Evolutionary conservation across 176 grass and related monocot genomes (phyloP).

Genomic region (Alopecurus myosuroides): DNA sequence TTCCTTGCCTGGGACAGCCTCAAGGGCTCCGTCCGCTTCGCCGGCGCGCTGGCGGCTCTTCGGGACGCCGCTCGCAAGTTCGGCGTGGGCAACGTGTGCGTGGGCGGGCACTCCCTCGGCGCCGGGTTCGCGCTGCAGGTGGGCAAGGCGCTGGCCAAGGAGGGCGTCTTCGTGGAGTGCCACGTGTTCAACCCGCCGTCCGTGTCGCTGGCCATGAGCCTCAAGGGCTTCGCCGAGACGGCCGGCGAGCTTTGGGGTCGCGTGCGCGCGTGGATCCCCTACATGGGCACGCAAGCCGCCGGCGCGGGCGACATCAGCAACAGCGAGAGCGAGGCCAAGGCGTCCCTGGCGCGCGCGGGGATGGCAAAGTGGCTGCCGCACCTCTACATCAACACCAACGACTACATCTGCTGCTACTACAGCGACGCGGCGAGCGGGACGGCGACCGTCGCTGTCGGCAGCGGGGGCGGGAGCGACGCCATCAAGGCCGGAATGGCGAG

Average conservation of each 20-base stretch:
- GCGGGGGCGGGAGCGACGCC: neutral
- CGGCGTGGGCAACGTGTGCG: slow-evolving; percentile 41
- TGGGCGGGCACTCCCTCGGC: slow-evolving; percentile 75
- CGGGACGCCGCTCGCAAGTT: slow-evolving; percentile 29
- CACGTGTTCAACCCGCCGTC: slow-evolving; percentile 92
- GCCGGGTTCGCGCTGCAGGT: slow-evolving; percentile 85
- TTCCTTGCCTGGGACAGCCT: slow-evolving; percentile 79
- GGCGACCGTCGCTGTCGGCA: slow-evolving; percentile 44
- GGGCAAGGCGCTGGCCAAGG: slow-evolving; percentile 74
- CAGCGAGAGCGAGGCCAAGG: slow-evolving; percentile 10
- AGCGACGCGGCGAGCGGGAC: slow-evolving; percentile 40
- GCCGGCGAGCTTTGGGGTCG: slow-evolving; percentile 59
- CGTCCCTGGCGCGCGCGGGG: neutral
- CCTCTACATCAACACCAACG: slow-evolving; percentile 85
- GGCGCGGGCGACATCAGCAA: neutral
- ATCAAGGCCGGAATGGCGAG: slow-evolving; percentile 24
- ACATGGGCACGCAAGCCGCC: slow-evolving; percentile 5
- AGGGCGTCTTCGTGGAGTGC: slow-evolving; percentile 80
- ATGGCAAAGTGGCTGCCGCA: slow-evolving; percentile 68
- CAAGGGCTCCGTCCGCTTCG: slow-evolving; percentile 73
- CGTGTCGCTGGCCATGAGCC: slow-evolving; percentile 69
- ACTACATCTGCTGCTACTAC: slow-evolving; percentile 93
- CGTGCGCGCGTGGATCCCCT: slow-evolving; percentile 45
- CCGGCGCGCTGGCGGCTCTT: slow-evolving; percentile 50
- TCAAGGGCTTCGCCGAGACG: slow-evolving; percentile 55